Evolutionary conservation across 106 monocot genomes (phyloP), one percentile per base, ranked within the genome.

Genomic region (Gastrodia elata): DNA sequence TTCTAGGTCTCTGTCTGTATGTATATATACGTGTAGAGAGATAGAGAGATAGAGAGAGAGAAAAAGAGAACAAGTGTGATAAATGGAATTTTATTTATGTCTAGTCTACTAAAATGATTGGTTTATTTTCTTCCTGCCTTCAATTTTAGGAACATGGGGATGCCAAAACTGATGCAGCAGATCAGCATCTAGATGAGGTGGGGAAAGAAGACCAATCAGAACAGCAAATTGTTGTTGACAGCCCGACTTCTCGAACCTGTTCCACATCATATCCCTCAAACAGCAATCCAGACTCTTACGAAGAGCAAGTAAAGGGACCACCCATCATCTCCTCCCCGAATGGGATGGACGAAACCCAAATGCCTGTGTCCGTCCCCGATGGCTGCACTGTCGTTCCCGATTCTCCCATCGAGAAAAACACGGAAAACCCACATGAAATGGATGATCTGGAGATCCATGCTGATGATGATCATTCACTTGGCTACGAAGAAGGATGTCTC

Each of bases 71-170:
- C n/a, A n/a, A n/a, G n/a, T n/a, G n/a, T n/a, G n/a, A n/a, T n/a
- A n/a, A n/a, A n/a, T n/a, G n/a, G n/a, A n/a, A n/a, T n/a, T n/a
- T n/a, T n/a, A n/a, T n/a, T n/a, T n/a, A n/a, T n/a, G n/a, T n/a
- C n/a, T n/a, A n/a, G n/a, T n/a, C n/a, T n/a, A n/a, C n/a, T n/a
- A n/a, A n/a, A n/a, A n/a, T n/a, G n/a, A n/a, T 18, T 59, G 59
- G 24, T 28, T 59, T 65, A 34, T 14, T 65, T 11, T 34, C 30
- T 65, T 34, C 1, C 16, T 34, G 67, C 16, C 37, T 30, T 30
- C n/a, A 37, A 67, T 36, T 43, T 61, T 13, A 67, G 67, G 67
- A 35, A 37, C 67, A 11, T 34, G 67, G 36, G 18, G 67, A 67
- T 37, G 36, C 33, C 20, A 20, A 67, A 67, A 37, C 15, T 8